Conservation (phyloP, 164 flowering plant genomes). For the Aristolochia contorta region DNA sequence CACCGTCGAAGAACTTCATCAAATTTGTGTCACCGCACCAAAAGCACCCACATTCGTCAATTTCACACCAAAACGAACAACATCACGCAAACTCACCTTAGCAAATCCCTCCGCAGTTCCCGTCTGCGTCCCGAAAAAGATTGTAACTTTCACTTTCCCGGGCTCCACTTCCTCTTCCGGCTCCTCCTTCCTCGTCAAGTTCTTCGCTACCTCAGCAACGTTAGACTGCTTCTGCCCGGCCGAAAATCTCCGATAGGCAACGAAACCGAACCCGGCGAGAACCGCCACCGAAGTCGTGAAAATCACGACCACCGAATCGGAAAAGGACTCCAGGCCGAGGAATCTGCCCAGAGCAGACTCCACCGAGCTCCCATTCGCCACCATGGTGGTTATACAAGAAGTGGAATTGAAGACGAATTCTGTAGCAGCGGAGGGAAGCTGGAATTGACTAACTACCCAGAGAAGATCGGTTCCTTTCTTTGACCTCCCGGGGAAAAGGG, state of each 20-base stretch:
- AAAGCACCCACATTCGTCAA: neutral
- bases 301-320: conserved; percentile 28
- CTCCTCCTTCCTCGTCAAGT: conserved; percentile 17
- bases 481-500: too few relatives aligned
- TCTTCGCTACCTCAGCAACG: conserved; percentile 26
- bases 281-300: conserved; percentile 48
- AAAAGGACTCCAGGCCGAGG: conserved; percentile 17
- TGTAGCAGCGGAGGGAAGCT: too few relatives aligned
- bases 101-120: conserved; percentile 95
- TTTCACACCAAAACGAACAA: neutral
- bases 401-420: too few relatives aligned
- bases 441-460: too few relatives aligned
- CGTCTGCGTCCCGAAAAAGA: conserved; percentile 79
- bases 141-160: conserved; percentile 48
- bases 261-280: conserved; percentile 28
- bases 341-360: conserved; percentile 41
- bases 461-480: too few relatives aligned
- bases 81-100: conserved; percentile 32
- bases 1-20: neutral
- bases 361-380: conserved; percentile 23
- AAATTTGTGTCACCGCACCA: neutral
- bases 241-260: conserved; percentile 38
- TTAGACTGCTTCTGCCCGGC: conserved; percentile 23
- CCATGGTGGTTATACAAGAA: conserved; percentile 6
- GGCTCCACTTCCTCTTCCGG: conserved; percentile 28